Conservation (phyloP, 1,284 basidiomycete species). For the Heterobasidion parviporum region DNA sequence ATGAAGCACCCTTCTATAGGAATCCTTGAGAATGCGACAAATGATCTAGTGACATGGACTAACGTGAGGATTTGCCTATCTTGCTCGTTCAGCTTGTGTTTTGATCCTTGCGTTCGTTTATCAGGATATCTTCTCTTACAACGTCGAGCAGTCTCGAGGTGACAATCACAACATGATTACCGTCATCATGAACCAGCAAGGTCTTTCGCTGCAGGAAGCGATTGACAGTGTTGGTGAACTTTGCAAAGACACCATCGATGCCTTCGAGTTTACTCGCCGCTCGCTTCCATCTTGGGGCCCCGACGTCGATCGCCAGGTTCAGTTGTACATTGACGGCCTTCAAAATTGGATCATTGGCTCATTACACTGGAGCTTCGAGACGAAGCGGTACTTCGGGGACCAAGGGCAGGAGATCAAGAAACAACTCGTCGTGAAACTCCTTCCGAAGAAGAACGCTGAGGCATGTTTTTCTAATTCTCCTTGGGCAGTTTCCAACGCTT, state of each 20-base stretch:
- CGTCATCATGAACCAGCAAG: conserved; percentile 26
- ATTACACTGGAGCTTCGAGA: conserved; percentile 33
- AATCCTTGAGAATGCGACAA: conserved; percentile 26
- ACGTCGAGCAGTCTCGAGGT: conserved; percentile 32
- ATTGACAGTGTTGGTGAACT: conserved; percentile 31
- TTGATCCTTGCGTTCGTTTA: background rate
- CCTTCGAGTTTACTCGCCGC: conserved; percentile 23
- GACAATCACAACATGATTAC: conserved; percentile 36
- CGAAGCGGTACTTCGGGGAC: conserved; percentile 32
- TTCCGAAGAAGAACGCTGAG: conserved; percentile 6
- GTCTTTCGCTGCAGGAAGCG: conserved; percentile 28
- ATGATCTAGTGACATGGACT: conserved; percentile 33
- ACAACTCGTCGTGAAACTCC: conserved; percentile 22
- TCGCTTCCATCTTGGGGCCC: conserved; percentile 29
- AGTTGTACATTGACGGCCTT: conserved; percentile 28
- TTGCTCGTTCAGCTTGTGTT: background rate
- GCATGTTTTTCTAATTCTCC: no score
- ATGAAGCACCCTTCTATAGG: conserved; percentile 28
- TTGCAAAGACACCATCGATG: conserved; percentile 28
- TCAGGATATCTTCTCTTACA: conserved; percentile 37
- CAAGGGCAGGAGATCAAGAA: conserved; percentile 24
- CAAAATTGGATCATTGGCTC: conserved; percentile 33
- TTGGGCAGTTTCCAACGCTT: no score
- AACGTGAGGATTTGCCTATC: conserved; percentile 22
- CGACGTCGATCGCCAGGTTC: conserved; percentile 25